These are phyloP conservation scores for Ilyonectria sp. DNA, from an alignment of 2,329 filamentous ascomycete species.

Conservation along the genomic window DNA sequence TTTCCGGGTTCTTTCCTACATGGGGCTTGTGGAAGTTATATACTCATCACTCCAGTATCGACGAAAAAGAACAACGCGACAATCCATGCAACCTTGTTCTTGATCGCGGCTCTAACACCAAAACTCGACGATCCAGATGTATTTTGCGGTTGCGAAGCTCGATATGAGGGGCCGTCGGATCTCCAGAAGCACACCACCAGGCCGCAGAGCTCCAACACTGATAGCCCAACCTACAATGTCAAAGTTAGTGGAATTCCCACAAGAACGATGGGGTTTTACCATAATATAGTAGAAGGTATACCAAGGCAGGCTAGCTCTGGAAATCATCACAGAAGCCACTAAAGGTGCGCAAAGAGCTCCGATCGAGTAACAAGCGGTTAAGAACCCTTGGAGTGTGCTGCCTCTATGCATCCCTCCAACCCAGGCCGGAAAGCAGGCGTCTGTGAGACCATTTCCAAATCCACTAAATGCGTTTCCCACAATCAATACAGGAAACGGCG, in stretches of 20 bases:
- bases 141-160: not conserved
- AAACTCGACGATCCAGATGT: not conserved
- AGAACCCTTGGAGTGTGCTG: slow-evolving; percentile 78
- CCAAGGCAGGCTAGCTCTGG: slow-evolving; percentile 73
- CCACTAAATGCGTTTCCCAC: slow-evolving; percentile 77
- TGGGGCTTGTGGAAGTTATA: slow-evolving; percentile 79
- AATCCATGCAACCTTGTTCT: slow-evolving; percentile 15
- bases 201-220: slow-evolving; percentile 25
- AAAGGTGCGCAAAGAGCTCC: slow-evolving; percentile 80
- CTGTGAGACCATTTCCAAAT: slow-evolving; percentile 78
- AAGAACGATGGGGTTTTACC: slow-evolving; percentile 68
- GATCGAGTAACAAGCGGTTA: slow-evolving; percentile 78
- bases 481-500: slow-evolving; percentile 77
- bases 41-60: slow-evolving; percentile 13
- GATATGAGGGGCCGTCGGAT: slow-evolving; percentile 8
- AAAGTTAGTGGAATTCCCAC: not conserved
- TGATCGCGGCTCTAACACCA: slow-evolving; percentile 5
- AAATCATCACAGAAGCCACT: slow-evolving; percentile 79
- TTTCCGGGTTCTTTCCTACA: slow-evolving; percentile 66
- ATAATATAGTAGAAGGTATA: slow-evolving; percentile 83
- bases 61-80: slow-evolving; percentile 11
- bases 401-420: slow-evolving; percentile 77
- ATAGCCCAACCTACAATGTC: slow-evolving; percentile 31
- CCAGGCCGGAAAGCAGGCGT: slow-evolving; percentile 69
- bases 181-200: slow-evolving; percentile 13